phyloP scores from a whole-genome alignment of 441 rosid genomes.

The Syzygium syzygioides region DNA sequence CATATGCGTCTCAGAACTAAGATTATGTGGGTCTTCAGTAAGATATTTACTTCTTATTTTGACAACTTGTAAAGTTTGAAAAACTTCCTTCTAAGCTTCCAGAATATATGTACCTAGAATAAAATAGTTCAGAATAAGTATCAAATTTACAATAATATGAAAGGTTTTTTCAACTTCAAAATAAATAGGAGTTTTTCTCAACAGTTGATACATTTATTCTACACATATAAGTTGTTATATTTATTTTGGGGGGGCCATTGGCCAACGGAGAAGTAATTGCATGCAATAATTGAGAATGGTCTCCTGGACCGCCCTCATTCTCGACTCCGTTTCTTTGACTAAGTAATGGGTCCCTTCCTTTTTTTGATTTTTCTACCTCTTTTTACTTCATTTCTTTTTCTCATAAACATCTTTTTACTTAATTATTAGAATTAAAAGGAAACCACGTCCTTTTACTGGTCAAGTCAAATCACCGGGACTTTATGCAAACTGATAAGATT shows the following conservation, averaged over 20 bases:
- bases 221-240: background rate
- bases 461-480: background rate
- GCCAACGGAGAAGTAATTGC: background rate
- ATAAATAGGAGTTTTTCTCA: too few relatives aligned
- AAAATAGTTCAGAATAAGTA: too few relatives aligned
- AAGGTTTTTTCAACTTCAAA: too few relatives aligned
- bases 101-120: too few relatives aligned
- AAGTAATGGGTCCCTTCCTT: background rate
- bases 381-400: background rate
- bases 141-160: too few relatives aligned
- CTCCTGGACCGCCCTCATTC: background rate
- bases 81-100: too few relatives aligned
- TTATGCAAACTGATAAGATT: background rate
- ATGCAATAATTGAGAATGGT: background rate
- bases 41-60: too few relatives aligned
- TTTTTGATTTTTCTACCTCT: background rate
- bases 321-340: background rate
- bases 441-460: background rate
- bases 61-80: too few relatives aligned
- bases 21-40: too few relatives aligned
- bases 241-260: rapidly evolving
- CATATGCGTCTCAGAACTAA: too few relatives aligned
- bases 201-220: background rate
- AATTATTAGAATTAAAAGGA: background rate
- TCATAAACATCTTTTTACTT: background rate